Conservation (phyloP, 805 yeast genomes). For the Suhomyces sp. region DNA sequence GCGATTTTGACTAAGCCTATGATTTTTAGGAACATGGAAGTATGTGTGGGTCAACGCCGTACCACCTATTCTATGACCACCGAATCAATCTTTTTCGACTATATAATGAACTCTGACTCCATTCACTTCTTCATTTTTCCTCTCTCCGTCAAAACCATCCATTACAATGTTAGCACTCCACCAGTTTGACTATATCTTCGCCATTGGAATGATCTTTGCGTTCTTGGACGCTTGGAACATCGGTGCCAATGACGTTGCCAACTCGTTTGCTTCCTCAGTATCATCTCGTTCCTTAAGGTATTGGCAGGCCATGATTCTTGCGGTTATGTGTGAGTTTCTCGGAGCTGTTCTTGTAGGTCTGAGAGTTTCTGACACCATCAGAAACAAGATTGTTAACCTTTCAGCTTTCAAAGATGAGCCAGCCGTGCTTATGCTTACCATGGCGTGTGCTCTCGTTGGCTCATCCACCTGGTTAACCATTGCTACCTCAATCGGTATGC, state of each 20-base stretch:
- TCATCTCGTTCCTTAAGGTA: slow-evolving; percentile 67
- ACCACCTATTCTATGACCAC: too few species aligned
- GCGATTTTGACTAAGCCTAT: too few species aligned
- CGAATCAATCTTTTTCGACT: not conserved
- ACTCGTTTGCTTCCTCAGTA: slow-evolving; percentile 75
- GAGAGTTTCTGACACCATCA: slow-evolving; percentile 71
- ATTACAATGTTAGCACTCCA: slow-evolving; percentile 37
- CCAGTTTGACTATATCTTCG: slow-evolving; percentile 69
- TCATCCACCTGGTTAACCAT: slow-evolving; percentile 67
- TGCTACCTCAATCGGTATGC: slow-evolving; percentile 69
- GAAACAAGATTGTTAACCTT: slow-evolving; percentile 60
- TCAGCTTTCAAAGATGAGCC: slow-evolving; percentile 52
- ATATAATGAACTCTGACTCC: not conserved
- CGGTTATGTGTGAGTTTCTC: slow-evolving; percentile 67
- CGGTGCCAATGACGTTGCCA: slow-evolving; percentile 82
- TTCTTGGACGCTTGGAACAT: slow-evolving; percentile 77
- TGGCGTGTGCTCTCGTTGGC: slow-evolving; percentile 75
- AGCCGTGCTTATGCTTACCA: slow-evolving; percentile 69
- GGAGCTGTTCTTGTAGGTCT: slow-evolving; percentile 77
- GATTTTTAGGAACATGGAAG: too few species aligned
- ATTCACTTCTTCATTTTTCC: not conserved
- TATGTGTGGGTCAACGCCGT: too few species aligned
- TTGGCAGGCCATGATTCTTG: slow-evolving; percentile 75
- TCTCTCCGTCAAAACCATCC: not conserved
- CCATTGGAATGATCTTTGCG: slow-evolving; percentile 67